Base-by-base conservation (phyloP, 2,329 filamentous ascomycete species). In the Trichoderma sp. region DNA sequence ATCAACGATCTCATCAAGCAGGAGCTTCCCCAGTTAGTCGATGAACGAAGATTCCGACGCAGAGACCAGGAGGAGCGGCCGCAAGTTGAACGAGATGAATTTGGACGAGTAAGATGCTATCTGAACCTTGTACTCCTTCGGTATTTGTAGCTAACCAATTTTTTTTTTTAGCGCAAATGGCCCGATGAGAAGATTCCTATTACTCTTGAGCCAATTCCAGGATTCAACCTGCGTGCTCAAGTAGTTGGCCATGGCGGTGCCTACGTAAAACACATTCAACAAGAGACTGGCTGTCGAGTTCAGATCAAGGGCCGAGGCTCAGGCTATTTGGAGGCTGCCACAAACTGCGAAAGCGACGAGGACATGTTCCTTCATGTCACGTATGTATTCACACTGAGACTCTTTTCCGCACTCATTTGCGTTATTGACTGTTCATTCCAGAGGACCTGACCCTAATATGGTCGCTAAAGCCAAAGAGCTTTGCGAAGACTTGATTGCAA, bases 291-390 rank as follows among this genome's bases (percentile, higher is more conserved):
- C 71, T 98, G 96, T 79, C 92, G 95, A 74, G 96, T 99, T 30
- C 96, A 99, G 79, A 99, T 99, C 82, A 99, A 99, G 79, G 96
- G 96, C 21, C 93, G 92, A 72, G 94, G 94, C 49, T 98, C 94
- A 65, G 96, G 96, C 16, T 99, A 97, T 78, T 90, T 97, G 76
- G 96, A 99, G 79, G 89, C 91, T 58, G 89, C 91, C 37, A 96
- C 94, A n/a, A 92, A 92, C 72, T 87, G 85, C 52, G 96, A 99
- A 81, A 97, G 93, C 73, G 95, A 99, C 59, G 95, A 98, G 78
- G 89, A 93, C 2, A 98, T 99, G 94, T 98, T 94, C 77, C 86
- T 99, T 56, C 94, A 98, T 79, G 94, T 98, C 73, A 92, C 96
- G 91, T 96, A 86, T 79, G 91, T 86, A 32, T 43, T 28, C 39